phyloP scores from a whole-genome alignment of 805 yeast genomes.

The Cyberlindnera maritima region DNA sequence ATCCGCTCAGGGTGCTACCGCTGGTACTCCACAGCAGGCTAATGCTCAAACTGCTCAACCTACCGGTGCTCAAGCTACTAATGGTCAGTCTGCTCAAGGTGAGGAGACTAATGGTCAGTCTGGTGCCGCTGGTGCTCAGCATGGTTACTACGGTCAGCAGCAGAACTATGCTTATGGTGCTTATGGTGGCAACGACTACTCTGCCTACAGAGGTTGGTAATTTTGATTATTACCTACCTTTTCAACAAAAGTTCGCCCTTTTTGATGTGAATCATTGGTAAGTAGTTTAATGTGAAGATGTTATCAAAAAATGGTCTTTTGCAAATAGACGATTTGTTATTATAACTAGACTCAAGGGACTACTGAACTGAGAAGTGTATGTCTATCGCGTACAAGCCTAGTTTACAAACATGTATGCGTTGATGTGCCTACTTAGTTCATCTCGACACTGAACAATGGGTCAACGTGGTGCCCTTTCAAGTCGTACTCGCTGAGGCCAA shows the following conservation, averaged over 20 bases:
- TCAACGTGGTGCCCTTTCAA: conserved; percentile 46
- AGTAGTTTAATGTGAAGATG: conserved; percentile 7
- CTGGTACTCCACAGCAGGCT: conserved; percentile 13
- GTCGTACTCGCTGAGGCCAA: conserved; percentile 82
- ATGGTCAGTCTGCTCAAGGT: conserved; percentile 13
- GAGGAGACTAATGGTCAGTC: conserved; percentile 17
- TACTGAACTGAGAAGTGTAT: neutral
- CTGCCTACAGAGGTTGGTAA: conserved; percentile 16
- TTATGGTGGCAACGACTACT: conserved; percentile 18
- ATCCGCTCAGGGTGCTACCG: conserved; percentile 4
- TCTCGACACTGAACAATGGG: conserved; percentile 6
- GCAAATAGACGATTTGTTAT: neutral
- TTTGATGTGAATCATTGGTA: neutral
- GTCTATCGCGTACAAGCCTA: too few species aligned
- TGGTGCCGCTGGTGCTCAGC: conserved; percentile 24
- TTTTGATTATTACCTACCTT: conserved; percentile 4
- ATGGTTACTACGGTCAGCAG: conserved; percentile 25
- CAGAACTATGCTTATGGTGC: conserved; percentile 18
- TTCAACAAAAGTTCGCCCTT: neutral
- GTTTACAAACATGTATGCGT: neutral
- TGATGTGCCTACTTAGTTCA: too few species aligned
- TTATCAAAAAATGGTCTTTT: neutral
- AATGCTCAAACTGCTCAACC: conserved; percentile 14
- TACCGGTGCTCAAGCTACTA: conserved; percentile 11
- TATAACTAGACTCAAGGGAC: too few species aligned